Percentiles rank a stretch among this genome's conserved stretches.
These are phyloP conservation scores for Apophysomyces variabilis DNA, from an alignment of 371 early-diverging fungal species.

Conservation along the genomic window DNA sequence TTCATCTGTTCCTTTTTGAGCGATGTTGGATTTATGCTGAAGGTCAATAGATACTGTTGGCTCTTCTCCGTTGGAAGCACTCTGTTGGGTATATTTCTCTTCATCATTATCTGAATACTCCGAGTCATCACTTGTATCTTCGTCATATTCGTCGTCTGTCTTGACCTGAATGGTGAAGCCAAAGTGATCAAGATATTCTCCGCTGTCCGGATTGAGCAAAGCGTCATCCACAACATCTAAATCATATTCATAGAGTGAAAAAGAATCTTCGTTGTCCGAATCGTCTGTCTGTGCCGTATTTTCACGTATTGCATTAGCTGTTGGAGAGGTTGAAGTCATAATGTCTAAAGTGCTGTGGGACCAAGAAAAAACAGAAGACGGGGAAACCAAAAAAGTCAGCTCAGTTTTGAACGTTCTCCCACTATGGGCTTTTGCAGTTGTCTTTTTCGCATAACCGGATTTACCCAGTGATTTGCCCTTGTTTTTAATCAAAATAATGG, in stretches of 20 bases:
- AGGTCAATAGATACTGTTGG: neutral
- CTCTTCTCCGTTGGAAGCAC: neutral
- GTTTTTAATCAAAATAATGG: no score
- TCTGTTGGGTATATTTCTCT: neutral
- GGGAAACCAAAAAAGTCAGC: no score
- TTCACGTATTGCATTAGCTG: neutral
- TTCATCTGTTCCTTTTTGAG: conserved; percentile 10
- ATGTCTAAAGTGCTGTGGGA: neutral
- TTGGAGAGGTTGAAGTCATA: neutral
- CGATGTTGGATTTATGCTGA: conserved; percentile 4
- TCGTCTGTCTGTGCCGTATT: neutral
- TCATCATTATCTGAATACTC: conserved; percentile 16
- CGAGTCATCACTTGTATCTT: conserved; percentile 35
- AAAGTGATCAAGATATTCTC: conserved; percentile 48
- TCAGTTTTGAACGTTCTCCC: no score
- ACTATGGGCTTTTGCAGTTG: no score
- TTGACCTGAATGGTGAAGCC: conserved; percentile 48
- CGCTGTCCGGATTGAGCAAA: conserved; percentile 36
- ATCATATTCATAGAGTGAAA: conserved; percentile 37
- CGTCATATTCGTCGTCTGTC: conserved; percentile 45
- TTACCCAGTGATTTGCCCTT: no score
- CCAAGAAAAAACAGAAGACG: no score
- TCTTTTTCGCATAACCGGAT: no score
- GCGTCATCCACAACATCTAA: conserved; percentile 52
- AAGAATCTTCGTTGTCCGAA: conserved; percentile 16